These are phyloP conservation scores for Ophiobolus disseminans DNA, from an alignment of 2,329 filamentous ascomycete genomes.

Conservation along the genomic window DNA sequence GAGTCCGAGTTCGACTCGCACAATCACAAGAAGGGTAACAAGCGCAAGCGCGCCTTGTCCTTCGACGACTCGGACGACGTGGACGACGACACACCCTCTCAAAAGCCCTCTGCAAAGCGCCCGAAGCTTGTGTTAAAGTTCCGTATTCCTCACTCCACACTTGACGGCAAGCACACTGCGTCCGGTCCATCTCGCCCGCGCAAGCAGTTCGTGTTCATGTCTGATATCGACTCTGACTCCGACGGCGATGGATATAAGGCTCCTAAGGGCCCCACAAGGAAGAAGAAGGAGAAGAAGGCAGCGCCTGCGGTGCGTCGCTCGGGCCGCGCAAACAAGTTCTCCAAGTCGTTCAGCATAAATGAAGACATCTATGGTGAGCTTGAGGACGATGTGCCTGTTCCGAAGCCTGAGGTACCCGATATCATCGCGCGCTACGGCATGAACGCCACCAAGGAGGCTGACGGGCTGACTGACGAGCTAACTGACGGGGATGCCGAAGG, in stretches of 20 bases:
- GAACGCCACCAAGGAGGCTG: no score
- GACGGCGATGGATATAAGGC: conserved; percentile 12
- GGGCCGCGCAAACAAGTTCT: background rate
- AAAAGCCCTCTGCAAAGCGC: background rate
- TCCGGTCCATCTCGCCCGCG: background rate
- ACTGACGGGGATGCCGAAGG: no score
- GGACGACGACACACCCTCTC: background rate
- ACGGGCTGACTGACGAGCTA: no score
- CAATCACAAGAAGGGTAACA: background rate
- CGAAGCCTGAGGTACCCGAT: background rate
- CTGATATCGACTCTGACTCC: conserved; percentile 8
- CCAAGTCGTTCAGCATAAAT: background rate
- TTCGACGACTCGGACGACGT: background rate
- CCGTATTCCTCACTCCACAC: background rate
- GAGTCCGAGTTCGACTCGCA: background rate
- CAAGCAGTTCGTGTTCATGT: background rate
- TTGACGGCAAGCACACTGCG: background rate
- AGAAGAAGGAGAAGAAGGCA: conserved; percentile 5
- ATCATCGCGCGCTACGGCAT: background rate
- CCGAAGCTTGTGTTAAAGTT: background rate
- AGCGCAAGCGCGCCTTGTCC: background rate
- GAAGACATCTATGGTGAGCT: conserved; percentile 2
- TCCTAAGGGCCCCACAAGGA: background rate
- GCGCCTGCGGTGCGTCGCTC: conserved; percentile 3
- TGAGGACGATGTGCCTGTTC: background rate